Evolutionary conservation across 495 filamentous ascomycete genomes (phyloP), one percentile per base, ranked within the genome.

Genomic region (Hypoxylon perforatum): DNA sequence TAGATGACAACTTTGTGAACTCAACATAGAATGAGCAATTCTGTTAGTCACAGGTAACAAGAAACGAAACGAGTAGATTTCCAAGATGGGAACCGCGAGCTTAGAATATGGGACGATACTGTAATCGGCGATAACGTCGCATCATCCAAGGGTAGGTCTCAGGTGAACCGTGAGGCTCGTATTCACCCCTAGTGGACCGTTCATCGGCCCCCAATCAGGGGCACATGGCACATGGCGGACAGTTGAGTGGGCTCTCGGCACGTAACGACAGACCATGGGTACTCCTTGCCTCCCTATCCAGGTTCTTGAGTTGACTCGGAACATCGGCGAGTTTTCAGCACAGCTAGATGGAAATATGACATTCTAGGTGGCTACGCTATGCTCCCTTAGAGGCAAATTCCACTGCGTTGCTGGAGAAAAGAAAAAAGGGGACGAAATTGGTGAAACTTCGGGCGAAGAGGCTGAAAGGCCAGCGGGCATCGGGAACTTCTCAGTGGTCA

Each of bases 141-240:
- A 71, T 61, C 39, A 39, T 45, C 54, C 71, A 60, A 64, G 71
- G 71, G 65, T 69, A 61, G 62, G 71, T 74, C 28, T 74, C 71
- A 74, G 71, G 71, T 74, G 59, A 67, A 53, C 56, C 71, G 57
- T 46, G 57, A 49, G 53, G 59, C 53, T 67, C 63, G 65, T 65
- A 62, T 69, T 68, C 54, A 48, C 57, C 57, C 65, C 39, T 56
- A 25, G 52, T 67, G 28, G 58, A 49, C 33, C 42, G n/a, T 38
- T 50, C n/a, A 33, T 35, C 41, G 30, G 25, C 7, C 41, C 41
- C 18, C 39, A 51, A 55, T 64, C 50, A 59, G 57, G 61, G 55
- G 56, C 12, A 10, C 48, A 28, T 47, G 25, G 48, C 17, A 10
- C 19, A 46, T 36, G 54, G 23, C 39, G 62, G 48, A 65, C 49